phyloP scores from a whole-genome alignment of 495 filamentous ascomycete genomes.

The Xylaria intraflava region DNA sequence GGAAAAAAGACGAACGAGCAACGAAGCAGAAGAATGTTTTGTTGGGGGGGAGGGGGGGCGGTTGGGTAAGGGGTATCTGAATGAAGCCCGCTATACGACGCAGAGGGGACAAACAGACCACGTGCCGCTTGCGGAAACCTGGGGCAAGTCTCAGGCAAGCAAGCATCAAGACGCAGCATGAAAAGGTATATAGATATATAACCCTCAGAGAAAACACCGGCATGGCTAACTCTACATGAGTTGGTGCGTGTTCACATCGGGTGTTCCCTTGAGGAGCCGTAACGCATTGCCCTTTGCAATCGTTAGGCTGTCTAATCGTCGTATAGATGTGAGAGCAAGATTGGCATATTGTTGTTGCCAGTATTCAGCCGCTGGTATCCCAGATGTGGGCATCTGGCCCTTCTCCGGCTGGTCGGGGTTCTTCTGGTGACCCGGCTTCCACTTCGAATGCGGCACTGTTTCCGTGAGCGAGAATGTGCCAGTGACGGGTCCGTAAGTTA shows the following conservation, averaged over 20 bases:
- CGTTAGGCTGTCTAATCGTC: constrained; percentile 6
- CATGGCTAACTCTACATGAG: not conserved
- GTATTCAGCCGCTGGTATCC: constrained; percentile 28
- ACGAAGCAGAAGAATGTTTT: too few relatives aligned
- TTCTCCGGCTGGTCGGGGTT: constrained; percentile 10
- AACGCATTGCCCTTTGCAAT: constrained; percentile 7
- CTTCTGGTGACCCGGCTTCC: constrained; percentile 26
- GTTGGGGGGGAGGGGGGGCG: too few relatives aligned
- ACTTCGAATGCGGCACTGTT: constrained; percentile 34
- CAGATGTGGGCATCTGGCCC: constrained; percentile 19
- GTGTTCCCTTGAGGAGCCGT: constrained; percentile 6
- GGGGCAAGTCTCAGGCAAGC: not conserved
- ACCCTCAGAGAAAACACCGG: not conserved
- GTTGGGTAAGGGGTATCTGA: constrained; percentile 4
- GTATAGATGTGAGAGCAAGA: constrained; percentile 16
- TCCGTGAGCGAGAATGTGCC: constrained; percentile 44
- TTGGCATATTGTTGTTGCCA: constrained; percentile 37
- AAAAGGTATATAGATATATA: not conserved
- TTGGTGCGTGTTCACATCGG: constrained; percentile 11
- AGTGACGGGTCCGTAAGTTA: constrained; percentile 37
- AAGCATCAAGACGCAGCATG: not conserved
- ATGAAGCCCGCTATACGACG: not conserved
- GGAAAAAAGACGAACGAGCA: not conserved
- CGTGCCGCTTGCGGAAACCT: not conserved
- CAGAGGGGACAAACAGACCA: not conserved